A percentile compares a stretch with the other conserved stretches of the same genome.
phyloP scores from a whole-genome alignment of 768 basidiomycete genomes.

The Pisolithus orientalis region DNA sequence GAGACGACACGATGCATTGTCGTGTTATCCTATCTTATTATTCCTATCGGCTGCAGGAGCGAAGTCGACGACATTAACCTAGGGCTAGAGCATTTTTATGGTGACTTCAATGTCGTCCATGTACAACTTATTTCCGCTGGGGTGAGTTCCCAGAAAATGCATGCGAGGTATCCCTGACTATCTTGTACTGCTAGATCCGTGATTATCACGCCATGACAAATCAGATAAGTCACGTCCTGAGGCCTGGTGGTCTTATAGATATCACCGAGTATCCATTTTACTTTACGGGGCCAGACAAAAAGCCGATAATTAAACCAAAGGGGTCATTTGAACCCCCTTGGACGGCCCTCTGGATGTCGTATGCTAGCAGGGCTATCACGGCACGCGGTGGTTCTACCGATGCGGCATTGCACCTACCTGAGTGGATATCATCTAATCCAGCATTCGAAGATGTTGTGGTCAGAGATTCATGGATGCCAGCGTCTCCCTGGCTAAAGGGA shows the following conservation, averaged over 20 bases:
- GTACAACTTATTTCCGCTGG: constrained; percentile 67
- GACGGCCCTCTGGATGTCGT: constrained; percentile 57
- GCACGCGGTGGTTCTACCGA: constrained; percentile 57
- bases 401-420: constrained; percentile 49
- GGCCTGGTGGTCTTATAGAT: constrained; percentile 64
- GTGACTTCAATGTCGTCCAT: constrained; percentile 72
- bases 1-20: constrained; percentile 3
- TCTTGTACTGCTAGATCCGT: constrained; percentile 44
- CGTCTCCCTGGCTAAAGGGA: constrained; percentile 41
- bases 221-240: constrained; percentile 59
- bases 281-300: constrained; percentile 48
- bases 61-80: constrained; percentile 84
- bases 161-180: constrained; percentile 6
- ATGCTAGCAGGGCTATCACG: constrained; percentile 46
- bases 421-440: constrained; percentile 50
- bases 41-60: constrained; percentile 40
- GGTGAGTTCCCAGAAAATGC: constrained; percentile 36
- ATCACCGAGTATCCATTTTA: constrained; percentile 65
- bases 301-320: constrained; percentile 36
- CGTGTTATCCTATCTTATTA: constrained; percentile 1
- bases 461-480: constrained; percentile 58
- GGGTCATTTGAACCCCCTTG: constrained; percentile 46
- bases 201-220: constrained; percentile 60
- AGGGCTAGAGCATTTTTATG: constrained; percentile 76
- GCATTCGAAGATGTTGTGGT: constrained; percentile 54